Evolutionary conservation across 495 filamentous ascomycete species (phyloP).

Genomic region (Aspergillus ostianus): DNA sequence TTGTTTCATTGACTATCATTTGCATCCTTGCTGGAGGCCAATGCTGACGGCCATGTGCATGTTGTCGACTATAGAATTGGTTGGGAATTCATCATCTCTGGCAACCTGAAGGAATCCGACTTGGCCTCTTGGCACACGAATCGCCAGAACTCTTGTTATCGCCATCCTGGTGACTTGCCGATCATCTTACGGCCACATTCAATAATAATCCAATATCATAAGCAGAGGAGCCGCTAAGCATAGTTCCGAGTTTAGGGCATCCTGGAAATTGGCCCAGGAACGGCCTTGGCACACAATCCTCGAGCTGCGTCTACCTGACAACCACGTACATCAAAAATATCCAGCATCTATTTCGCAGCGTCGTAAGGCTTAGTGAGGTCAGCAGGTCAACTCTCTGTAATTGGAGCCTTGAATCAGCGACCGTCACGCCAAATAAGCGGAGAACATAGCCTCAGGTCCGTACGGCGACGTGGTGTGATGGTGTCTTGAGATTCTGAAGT

Average conservation of each 20-base stretch:
- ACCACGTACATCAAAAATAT: neutral
- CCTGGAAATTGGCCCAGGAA: neutral
- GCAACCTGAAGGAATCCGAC: neutral
- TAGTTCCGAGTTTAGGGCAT: neutral
- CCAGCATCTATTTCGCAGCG: neutral
- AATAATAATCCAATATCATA: neutral
- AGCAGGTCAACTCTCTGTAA: neutral
- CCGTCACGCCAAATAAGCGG: too few species aligned
- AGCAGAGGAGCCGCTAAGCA: neutral
- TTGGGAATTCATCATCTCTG: neutral
- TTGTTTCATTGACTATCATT: neutral
- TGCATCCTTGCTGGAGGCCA: neutral
- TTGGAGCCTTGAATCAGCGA: neutral
- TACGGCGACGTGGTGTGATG: too few species aligned
- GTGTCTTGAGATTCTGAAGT: too few species aligned
- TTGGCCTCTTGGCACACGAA: neutral
- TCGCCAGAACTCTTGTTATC: neutral
- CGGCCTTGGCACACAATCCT: slow-evolving; percentile 2
- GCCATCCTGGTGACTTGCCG: neutral
- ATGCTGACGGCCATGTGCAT: neutral
- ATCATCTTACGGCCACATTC: neutral
- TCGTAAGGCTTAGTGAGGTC: neutral
- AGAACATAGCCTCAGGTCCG: too few species aligned
- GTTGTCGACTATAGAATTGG: neutral
- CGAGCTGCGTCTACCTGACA: neutral